phyloP scores from a whole-genome alignment of 1,139 yeast species.

The Scheffersomyces cryptocercus region DNA sequence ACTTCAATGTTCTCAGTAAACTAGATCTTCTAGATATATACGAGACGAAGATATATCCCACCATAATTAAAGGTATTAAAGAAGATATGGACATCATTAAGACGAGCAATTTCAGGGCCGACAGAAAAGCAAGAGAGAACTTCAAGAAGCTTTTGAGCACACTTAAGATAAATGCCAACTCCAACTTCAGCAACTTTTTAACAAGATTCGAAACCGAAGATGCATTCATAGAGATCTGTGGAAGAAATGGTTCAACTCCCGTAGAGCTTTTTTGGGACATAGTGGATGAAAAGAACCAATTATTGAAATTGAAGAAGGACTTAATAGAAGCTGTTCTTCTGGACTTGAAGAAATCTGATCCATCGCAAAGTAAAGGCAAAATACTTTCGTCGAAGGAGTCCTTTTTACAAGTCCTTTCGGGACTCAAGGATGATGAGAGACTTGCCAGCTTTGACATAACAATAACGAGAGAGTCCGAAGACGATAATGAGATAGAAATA shows the following conservation, averaged over 20 bases:
- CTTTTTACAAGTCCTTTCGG: constrained; percentile 20
- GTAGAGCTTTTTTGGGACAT: constrained; percentile 78
- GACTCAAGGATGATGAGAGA: constrained; percentile 27
- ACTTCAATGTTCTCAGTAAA: constrained; percentile 52
- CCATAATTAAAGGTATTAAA: constrained; percentile 35
- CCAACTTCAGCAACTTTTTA: constrained; percentile 62
- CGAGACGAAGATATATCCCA: constrained; percentile 47
- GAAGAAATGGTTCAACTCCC: constrained; percentile 79
- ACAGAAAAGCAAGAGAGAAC: constrained; percentile 64
- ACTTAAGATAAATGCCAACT: constrained; percentile 49
- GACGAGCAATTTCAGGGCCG: constrained; percentile 49
- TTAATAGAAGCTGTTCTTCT: constrained; percentile 54
- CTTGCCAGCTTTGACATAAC: constrained; percentile 20
- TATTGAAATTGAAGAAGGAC: constrained; percentile 60
- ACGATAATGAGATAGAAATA: constrained; percentile 22
- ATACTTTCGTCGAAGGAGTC: constrained; percentile 17
- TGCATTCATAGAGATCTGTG: constrained; percentile 63
- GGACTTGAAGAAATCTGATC: constrained; percentile 22
- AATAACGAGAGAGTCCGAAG: constrained; percentile 10
- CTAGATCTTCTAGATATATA: constrained; percentile 62
- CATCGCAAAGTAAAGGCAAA: constrained; percentile 12
- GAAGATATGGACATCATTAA: constrained; percentile 34
- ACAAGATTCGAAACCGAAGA: constrained; percentile 55
- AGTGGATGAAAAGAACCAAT: constrained; percentile 61
- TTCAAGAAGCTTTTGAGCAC: constrained; percentile 51